A percentile compares a stretch with the other conserved stretches of the same genome.
Conservation (phyloP, 192 early-diverging fungal genomes). For the Mortierella claussenii region DNA sequence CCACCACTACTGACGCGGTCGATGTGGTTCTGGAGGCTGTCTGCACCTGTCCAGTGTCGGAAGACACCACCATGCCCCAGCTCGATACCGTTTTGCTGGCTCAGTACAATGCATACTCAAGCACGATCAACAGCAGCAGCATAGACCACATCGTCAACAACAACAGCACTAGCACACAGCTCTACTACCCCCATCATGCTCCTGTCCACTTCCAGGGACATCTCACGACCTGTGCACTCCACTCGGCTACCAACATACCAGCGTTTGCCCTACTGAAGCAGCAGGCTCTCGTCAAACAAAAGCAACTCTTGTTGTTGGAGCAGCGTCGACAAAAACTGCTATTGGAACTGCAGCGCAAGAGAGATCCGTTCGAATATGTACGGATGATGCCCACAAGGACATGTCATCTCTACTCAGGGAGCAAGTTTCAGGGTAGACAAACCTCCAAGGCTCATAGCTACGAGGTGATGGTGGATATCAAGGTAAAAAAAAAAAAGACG, state of each 20-base stretch:
- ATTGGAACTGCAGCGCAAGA: constrained; percentile 1
- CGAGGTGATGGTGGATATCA: constrained; percentile 76
- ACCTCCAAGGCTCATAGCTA: constrained; percentile 68
- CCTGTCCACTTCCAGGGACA: constrained; percentile 19
- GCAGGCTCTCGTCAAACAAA: background rate
- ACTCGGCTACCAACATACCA: background rate
- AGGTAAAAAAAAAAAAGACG: constrained; percentile 59
- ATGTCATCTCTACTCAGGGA: constrained; percentile 69
- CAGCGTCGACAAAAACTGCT: background rate
- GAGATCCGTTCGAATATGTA: constrained; percentile 31
- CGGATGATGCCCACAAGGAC: constrained; percentile 43
- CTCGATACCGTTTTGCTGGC: constrained; percentile 1
- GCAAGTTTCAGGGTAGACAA: constrained; percentile 73
- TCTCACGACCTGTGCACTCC: constrained; percentile 7
- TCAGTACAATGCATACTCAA: background rate
- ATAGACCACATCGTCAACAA: background rate
- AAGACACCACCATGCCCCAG: background rate
- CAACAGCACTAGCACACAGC: background rate
- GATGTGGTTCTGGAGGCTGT: background rate
- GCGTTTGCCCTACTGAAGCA: constrained; percentile 3
- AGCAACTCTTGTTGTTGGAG: background rate
- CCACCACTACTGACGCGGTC: background rate
- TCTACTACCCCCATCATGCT: background rate
- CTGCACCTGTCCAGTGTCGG: constrained; percentile 19
- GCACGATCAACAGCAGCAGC: background rate